These are phyloP conservation scores for Ustilago shanxiensis DNA, from an alignment of 1,284 basidiomycete species.

Conservation along the genomic window DNA sequence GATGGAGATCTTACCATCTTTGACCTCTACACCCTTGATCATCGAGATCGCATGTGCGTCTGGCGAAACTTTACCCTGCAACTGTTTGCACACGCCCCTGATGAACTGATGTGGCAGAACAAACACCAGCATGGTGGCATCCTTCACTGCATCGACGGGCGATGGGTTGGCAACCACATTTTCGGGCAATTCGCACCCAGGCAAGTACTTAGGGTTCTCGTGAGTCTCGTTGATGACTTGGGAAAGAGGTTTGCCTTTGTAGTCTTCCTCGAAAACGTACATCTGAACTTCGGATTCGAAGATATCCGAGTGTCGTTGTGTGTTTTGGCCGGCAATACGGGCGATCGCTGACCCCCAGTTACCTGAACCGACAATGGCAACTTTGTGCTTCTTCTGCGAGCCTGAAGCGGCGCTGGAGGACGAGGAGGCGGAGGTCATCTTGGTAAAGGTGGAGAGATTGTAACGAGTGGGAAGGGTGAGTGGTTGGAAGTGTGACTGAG, in stretches of 20 bases:
- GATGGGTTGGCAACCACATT: conserved; percentile 74
- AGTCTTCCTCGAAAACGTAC: conserved; percentile 67
- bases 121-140: conserved; percentile 74
- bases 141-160: conserved; percentile 73
- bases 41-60: conserved; percentile 69
- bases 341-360: conserved; percentile 75
- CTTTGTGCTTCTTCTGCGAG: conserved; percentile 72
- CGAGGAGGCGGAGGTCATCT: conserved; percentile 34
- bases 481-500: conserved; percentile 7
- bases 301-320: conserved; percentile 70
- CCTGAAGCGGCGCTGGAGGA: conserved; percentile 18
- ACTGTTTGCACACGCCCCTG: conserved; percentile 58
- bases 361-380: conserved; percentile 74
- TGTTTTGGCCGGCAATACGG: conserved; percentile 73
- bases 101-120: conserved; percentile 75
- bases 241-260: conserved; percentile 74
- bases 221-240: conserved; percentile 75
- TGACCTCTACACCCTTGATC: conserved; percentile 71
- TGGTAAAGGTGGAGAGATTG: conserved; percentile 1
- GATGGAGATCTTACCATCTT: conserved; percentile 73
- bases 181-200: conserved; percentile 73
- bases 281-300: conserved; percentile 64
- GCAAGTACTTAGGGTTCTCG: conserved; percentile 74
- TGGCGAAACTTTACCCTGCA: conserved; percentile 63
- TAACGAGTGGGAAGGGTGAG: conserved; percentile 12